Evolutionary conservation across 805 yeast species (phyloP).

Genomic region (Kluyveromyces dobzhanskii): DNA sequence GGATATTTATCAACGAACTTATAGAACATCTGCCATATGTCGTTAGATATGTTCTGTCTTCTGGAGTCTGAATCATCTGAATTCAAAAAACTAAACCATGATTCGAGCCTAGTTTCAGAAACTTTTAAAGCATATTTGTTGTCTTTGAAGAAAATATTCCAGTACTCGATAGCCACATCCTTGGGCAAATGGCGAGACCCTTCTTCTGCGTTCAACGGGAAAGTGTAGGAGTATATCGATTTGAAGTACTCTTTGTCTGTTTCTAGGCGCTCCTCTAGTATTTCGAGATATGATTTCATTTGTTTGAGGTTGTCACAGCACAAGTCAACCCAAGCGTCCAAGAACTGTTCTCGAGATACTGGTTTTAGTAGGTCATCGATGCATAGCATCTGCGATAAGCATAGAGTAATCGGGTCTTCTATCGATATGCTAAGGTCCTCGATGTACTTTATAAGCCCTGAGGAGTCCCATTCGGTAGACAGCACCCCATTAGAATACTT

Average conservation of each 20-base stretch:
- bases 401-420: constrained; percentile 65
- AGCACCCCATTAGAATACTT: constrained; percentile 18
- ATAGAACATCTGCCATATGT: constrained; percentile 79
- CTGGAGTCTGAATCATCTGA: constrained; percentile 21
- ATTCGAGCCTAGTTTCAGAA: constrained; percentile 31
- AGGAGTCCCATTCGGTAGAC: constrained; percentile 49
- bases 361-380: constrained; percentile 20
- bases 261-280: constrained; percentile 28
- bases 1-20: constrained; percentile 50
- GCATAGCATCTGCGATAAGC: constrained; percentile 59
- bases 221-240: constrained; percentile 62
- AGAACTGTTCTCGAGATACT: constrained; percentile 17
- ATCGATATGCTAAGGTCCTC: constrained; percentile 60
- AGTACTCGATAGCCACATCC: constrained; percentile 65
- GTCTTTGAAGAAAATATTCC: constrained; percentile 54
- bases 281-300: constrained; percentile 39
- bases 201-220: constrained; percentile 52
- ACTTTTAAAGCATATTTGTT: constrained; percentile 11
- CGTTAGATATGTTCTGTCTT: constrained; percentile 50
- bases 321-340: constrained; percentile 18
- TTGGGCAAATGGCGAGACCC: constrained; percentile 46
- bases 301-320: constrained; percentile 29
- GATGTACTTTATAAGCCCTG: constrained; percentile 67
- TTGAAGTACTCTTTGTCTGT: constrained; percentile 38
- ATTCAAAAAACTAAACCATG: constrained; percentile 53